Evolutionary conservation across 176 grass and related monocot genomes (phyloP).

Genomic region (Chloris gayana): DNA sequence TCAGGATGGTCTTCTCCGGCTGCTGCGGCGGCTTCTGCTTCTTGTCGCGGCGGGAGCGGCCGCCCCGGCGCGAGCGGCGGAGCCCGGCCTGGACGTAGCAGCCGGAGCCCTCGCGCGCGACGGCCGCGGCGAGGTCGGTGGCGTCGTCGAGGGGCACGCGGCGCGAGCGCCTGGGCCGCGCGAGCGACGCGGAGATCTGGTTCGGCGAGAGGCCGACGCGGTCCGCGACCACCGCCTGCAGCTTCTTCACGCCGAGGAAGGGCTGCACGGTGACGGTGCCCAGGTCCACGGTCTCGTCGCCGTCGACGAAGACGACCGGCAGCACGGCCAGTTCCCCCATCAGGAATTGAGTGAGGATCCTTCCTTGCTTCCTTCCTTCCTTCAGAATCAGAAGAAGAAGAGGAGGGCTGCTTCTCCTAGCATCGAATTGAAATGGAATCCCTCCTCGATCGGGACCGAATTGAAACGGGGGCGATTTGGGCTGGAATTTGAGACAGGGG

Average conservation of each 20-base stretch:
- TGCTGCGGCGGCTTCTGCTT: not conserved
- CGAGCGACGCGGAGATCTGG: slow-evolving; percentile 68
- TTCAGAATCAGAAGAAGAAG: no score
- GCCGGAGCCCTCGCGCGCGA: slow-evolving; percentile 56
- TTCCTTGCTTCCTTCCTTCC: no score
- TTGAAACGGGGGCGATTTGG: no score
- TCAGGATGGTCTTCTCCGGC: slow-evolving; percentile 55
- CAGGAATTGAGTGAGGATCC: no score
- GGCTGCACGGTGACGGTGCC: slow-evolving; percentile 62
- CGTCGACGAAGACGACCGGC: slow-evolving; percentile 70
- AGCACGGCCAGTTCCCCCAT: slow-evolving; percentile 1
- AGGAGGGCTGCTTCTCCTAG: no score
- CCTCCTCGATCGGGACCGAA: no score
- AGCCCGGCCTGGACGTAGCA: slow-evolving; percentile 64
- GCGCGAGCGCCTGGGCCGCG: slow-evolving; percentile 43
- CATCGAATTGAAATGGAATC: no score
- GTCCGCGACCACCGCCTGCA: slow-evolving; percentile 60
- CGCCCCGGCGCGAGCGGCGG: slow-evolving; percentile 58
- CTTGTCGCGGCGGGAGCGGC: slow-evolving; percentile 47
- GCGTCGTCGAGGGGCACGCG: slow-evolving; percentile 63
- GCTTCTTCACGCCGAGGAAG: slow-evolving; percentile 38
- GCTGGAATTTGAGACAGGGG: no score
- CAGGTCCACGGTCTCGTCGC: slow-evolving; percentile 63
- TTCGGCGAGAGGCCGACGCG: slow-evolving; percentile 54
- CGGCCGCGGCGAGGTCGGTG: slow-evolving; percentile 59